Evolutionary conservation across 139 green algal species (phyloP).

Genomic region (Bryopsis sp.): DNA sequence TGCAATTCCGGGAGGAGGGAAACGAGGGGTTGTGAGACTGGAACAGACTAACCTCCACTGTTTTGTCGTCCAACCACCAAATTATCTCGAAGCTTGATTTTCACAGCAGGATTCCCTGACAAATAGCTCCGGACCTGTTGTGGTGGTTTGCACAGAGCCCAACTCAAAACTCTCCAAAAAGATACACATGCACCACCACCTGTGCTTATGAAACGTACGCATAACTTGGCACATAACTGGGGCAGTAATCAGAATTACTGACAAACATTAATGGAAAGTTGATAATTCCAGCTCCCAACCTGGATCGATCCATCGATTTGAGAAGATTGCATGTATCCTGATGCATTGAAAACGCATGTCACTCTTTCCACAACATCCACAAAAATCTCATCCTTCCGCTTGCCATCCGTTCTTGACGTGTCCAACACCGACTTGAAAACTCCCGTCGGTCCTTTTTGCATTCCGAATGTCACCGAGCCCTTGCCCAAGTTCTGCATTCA

Average conservation of each 20-base stretch:
- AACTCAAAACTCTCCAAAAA: too few relatives aligned
- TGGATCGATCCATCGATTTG: conserved; percentile 83
- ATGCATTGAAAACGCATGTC: conserved; percentile 79
- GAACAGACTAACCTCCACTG: neutral
- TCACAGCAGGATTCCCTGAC: conserved; percentile 68
- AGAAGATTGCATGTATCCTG: conserved; percentile 62
- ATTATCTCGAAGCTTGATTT: conserved; percentile 83
- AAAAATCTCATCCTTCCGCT: conserved; percentile 87
- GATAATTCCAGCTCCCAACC: too few relatives aligned
- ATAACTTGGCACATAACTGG: too few relatives aligned
- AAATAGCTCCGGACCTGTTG: conserved; percentile 76
- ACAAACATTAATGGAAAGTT: too few relatives aligned
- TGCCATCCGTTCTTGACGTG: conserved; percentile 58
- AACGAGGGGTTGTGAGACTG: too few relatives aligned
- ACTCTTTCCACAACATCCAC: conserved; percentile 97
- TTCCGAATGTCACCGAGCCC: conserved; percentile 26
- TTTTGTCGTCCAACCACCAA: conserved; percentile 51
- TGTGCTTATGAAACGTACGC: too few relatives aligned
- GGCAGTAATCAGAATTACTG: neutral
- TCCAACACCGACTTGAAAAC: conserved; percentile 84
- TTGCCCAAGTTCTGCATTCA: neutral
- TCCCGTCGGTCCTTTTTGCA: conserved; percentile 58
- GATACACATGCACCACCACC: too few relatives aligned
- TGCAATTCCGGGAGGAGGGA: too few relatives aligned
- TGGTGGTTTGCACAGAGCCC: too few relatives aligned